Evolutionary conservation across 148 eudicot genomes (phyloP).

Genomic region (Nepenthes mirabilis): DNA sequence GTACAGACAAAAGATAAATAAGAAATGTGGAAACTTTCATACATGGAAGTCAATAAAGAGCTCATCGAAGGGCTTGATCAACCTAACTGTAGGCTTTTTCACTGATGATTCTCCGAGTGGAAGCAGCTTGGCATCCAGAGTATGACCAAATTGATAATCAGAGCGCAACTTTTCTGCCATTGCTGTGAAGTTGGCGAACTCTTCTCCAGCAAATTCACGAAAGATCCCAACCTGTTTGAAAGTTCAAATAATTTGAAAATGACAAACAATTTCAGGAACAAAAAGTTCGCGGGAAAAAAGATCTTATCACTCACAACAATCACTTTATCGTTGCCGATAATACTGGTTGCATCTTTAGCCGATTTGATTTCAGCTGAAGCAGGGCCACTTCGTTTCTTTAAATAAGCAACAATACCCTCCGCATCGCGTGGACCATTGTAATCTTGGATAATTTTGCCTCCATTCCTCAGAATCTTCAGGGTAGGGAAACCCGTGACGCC

Average conservation of each 20-base stretch:
- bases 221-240: slow-evolving; percentile 50
- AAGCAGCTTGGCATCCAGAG: slow-evolving; percentile 48
- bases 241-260: not conserved
- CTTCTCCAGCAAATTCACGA: slow-evolving; percentile 59
- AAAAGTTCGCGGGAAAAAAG: not conserved
- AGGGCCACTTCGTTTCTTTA: slow-evolving; percentile 63
- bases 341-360: slow-evolving; percentile 24
- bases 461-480: slow-evolving; percentile 47
- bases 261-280: not conserved
- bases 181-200: slow-evolving; percentile 37
- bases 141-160: slow-evolving; percentile 57
- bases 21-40: not conserved
- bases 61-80: slow-evolving; percentile 71
- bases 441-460: slow-evolving; percentile 47
- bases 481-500: slow-evolving; percentile 53
- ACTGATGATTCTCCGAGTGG: slow-evolving; percentile 56
- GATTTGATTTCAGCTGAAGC: slow-evolving; percentile 51
- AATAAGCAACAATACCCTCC: slow-evolving; percentile 45
- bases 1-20: not conserved
- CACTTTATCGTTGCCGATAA: slow-evolving; percentile 38
- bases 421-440: slow-evolving; percentile 71
- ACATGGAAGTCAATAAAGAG: slow-evolving; percentile 52
- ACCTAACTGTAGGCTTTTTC: slow-evolving; percentile 31
- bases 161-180: slow-evolving; percentile 50
- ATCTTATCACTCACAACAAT: slow-evolving; percentile 29